Percentiles rank a stretch among this genome's conserved stretches.
Conservation (phyloP, 1,284 basidiomycete species). For the Naganishia albida region DNA sequence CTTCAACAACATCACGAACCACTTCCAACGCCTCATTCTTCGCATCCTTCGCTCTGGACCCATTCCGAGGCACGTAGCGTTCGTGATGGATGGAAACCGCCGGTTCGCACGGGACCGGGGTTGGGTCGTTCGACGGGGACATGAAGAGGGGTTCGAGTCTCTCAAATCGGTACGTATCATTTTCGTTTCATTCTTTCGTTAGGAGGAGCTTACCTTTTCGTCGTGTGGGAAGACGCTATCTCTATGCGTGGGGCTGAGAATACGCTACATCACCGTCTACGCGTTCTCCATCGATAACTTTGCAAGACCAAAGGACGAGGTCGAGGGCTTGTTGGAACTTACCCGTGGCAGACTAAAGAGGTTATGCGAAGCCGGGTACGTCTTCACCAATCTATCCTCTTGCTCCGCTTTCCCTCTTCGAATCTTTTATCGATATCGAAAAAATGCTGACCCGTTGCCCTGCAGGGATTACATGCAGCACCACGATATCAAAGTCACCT, state of each 20-base stretch:
- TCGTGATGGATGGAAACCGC: conserved; percentile 98
- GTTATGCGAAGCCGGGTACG: conserved; percentile 78
- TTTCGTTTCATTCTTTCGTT: neutral
- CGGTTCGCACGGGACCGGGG: conserved; percentile 78
- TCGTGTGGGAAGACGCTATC: conserved; percentile 62
- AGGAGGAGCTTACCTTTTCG: neutral
- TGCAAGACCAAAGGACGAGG: conserved; percentile 81
- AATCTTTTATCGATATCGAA: neutral
- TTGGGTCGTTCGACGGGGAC: conserved; percentile 71
- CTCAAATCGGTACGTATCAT: conserved; percentile 68
- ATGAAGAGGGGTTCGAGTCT: conserved; percentile 80
- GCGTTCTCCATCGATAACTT: conserved; percentile 99
- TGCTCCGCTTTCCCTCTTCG: neutral
- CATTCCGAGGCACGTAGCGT: conserved; percentile 85
- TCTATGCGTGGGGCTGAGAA: conserved; percentile 74
- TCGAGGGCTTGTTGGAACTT: conserved; percentile 81
- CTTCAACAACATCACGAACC: neutral
- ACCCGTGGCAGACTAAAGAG: conserved; percentile 80
- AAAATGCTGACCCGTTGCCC: conserved; percentile 43
- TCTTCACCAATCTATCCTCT: conserved; percentile 18
- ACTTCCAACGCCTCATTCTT: conserved; percentile 56
- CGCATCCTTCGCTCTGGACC: conserved; percentile 75
- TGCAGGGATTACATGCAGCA: conserved; percentile 74
- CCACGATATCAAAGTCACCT: conserved; percentile 83
- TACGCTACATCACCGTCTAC: conserved; percentile 86